phyloP scores from a whole-genome alignment of 176 grass and related monocot genomes.

The Paspalum vaginatum region DNA sequence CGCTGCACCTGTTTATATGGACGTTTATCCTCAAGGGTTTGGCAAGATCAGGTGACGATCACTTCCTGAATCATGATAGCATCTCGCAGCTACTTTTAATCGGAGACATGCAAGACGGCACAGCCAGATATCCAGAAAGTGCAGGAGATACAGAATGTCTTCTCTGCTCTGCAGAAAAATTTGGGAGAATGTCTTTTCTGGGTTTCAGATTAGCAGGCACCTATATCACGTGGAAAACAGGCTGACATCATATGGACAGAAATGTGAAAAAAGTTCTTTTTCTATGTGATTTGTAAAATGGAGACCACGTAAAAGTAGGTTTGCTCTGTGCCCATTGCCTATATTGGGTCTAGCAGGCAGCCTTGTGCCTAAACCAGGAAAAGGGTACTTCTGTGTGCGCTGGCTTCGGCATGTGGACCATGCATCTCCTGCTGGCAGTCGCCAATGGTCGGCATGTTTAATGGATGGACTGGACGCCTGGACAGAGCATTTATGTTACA shows the following conservation, averaged over 20 bases:
- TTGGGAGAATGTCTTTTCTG: not conserved
- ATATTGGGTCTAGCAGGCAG: not conserved
- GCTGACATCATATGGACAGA: not conserved
- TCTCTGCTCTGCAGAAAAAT: not conserved
- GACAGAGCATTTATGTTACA: not conserved
- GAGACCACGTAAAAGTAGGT: not conserved
- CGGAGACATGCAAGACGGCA: not conserved
- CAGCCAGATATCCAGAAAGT: not conserved
- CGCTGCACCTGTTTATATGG: not conserved
- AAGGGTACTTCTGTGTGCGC: not conserved
- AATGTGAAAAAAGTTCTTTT: not conserved
- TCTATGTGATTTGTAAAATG: not conserved
- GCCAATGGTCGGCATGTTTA: not conserved
- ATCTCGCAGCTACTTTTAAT: constrained; percentile 6
- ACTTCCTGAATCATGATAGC: constrained; percentile 21
- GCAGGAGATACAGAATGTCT: not conserved
- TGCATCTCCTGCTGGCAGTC: not conserved
- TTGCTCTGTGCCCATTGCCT: not conserved
- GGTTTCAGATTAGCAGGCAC: too few species aligned
- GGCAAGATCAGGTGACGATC: not conserved
- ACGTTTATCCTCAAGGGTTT: not conserved
- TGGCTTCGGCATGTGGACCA: not conserved
- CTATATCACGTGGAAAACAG: not conserved
- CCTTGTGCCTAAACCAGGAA: not conserved
- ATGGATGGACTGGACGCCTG: not conserved